phyloP scores from a whole-genome alignment of 225 moss, liverwort and hornwort species.

The Anthoceros angustus region DNA sequence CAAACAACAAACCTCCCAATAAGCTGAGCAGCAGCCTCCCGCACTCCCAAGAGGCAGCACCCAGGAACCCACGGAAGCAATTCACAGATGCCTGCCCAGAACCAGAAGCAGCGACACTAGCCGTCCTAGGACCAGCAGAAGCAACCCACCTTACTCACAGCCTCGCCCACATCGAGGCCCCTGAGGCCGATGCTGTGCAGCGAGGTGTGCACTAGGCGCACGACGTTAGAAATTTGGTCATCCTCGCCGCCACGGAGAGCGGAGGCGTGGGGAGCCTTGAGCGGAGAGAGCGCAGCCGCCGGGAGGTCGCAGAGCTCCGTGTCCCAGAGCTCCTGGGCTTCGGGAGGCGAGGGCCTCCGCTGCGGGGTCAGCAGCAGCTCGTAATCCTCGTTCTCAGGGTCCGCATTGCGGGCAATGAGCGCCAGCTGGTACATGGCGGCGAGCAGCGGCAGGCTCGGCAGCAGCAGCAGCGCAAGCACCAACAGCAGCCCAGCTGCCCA shows the following conservation, averaged over 20 bases:
- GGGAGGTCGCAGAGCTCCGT: neutral
- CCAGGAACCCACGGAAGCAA: too few relatives aligned
- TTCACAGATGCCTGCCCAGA: too few relatives aligned
- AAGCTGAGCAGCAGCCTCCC: too few relatives aligned
- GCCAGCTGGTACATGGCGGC: neutral
- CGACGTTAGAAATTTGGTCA: neutral
- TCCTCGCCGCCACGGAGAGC: neutral
- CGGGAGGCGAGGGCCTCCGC: neutral
- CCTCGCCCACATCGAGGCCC: neutral
- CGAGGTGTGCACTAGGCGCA: neutral
- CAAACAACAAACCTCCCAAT: too few relatives aligned
- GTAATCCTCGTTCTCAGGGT: neutral
- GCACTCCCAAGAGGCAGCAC: too few relatives aligned
- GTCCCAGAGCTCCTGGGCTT: neutral
- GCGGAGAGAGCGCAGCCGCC: neutral
- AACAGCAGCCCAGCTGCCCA: too few relatives aligned
- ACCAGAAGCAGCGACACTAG: too few relatives aligned
- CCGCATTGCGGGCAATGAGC: neutral
- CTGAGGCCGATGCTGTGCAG: slow-evolving; percentile 2
- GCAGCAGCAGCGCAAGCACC: neutral
- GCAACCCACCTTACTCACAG: neutral
- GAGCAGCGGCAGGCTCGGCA: neutral
- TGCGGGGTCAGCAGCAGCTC: neutral
- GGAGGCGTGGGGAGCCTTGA: neutral
- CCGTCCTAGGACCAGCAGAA: too few relatives aligned